Evolutionary conservation across 352 stramenopile species (phyloP).

Genomic region (Globisporangium emineosum): DNA sequence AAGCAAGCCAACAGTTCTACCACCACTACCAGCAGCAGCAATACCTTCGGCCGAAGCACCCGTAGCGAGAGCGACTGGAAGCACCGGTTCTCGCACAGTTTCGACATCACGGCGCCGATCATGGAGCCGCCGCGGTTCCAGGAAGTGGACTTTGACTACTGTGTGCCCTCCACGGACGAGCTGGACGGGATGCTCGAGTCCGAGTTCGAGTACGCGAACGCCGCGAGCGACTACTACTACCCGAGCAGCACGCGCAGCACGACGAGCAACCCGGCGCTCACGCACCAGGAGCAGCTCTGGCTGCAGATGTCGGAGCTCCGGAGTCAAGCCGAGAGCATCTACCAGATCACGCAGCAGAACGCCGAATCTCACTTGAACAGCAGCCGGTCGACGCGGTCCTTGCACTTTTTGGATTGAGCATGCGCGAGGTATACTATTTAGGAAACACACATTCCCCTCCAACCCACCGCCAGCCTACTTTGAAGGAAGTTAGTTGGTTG

Average conservation of each 20-base stretch:
- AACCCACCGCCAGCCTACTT: neutral
- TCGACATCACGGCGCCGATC: constrained; percentile 12
- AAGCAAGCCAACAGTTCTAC: neutral
- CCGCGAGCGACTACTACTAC: neutral
- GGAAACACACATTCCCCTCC: neutral
- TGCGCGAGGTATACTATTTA: neutral
- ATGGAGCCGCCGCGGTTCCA: neutral
- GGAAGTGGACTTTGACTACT: neutral
- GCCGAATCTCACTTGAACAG: constrained; percentile 7
- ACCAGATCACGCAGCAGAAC: constrained; percentile 24
- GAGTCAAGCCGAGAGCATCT: constrained; percentile 39
- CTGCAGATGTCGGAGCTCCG: constrained; percentile 48
- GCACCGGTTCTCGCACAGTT: constrained; percentile 11
- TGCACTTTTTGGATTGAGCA: neutral
- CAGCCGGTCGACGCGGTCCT: constrained; percentile 1
- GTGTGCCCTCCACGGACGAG: constrained; percentile 1
- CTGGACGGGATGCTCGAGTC: constrained; percentile 5
- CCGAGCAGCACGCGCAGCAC: neutral
- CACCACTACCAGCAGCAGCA: neutral
- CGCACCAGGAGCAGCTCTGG: constrained; percentile 31
- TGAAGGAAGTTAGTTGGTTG: neutral
- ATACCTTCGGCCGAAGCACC: neutral
- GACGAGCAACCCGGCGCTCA: neutral
- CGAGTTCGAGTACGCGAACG: neutral
- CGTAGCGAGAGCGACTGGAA: constrained; percentile 4